Percentiles rank a stretch among this genome's conserved stretches.
These are phyloP conservation scores for Epichloe amarillans DNA, from an alignment of 2,329 filamentous ascomycete species.

Conservation along the genomic window DNA sequence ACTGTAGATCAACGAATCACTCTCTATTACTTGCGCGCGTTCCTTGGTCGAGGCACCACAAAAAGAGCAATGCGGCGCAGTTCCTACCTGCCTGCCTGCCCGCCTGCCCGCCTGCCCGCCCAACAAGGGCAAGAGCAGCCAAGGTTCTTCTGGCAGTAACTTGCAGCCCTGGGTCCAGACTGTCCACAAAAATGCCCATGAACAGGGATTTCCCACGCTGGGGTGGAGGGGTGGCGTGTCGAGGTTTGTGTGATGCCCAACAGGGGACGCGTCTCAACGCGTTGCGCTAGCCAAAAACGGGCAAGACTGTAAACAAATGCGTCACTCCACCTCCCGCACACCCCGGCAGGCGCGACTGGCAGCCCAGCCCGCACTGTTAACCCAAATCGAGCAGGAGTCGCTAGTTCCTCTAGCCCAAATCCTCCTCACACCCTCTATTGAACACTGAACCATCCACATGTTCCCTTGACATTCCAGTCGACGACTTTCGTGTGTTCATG, in stretches of 20 bases:
- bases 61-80: too few relatives aligned
- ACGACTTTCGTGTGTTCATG: neutral
- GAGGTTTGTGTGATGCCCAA: constrained; percentile 9
- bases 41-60: too few relatives aligned
- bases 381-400: constrained; percentile 6
- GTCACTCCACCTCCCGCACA: constrained; percentile 14
- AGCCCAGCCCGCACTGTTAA: constrained; percentile 6
- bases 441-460: constrained; percentile 4
- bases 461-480: constrained; percentile 6
- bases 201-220: neutral
- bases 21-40: neutral
- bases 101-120: neutral
- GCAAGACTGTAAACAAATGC: constrained; percentile 26
- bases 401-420: constrained; percentile 3
- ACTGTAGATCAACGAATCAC: constrained; percentile 1
- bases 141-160: neutral
- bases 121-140: neutral
- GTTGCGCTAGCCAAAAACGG: constrained; percentile 15
- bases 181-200: neutral
- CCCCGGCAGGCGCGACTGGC: constrained; percentile 8
- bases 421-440: constrained; percentile 4
- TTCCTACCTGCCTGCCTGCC: too few relatives aligned
- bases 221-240: neutral
- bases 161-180: constrained; percentile 1
- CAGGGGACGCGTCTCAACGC: constrained; percentile 21